These are phyloP conservation scores for Cryptococcus sp. DNA, from an alignment of 1,284 basidiomycete genomes.

Conservation along the genomic window DNA sequence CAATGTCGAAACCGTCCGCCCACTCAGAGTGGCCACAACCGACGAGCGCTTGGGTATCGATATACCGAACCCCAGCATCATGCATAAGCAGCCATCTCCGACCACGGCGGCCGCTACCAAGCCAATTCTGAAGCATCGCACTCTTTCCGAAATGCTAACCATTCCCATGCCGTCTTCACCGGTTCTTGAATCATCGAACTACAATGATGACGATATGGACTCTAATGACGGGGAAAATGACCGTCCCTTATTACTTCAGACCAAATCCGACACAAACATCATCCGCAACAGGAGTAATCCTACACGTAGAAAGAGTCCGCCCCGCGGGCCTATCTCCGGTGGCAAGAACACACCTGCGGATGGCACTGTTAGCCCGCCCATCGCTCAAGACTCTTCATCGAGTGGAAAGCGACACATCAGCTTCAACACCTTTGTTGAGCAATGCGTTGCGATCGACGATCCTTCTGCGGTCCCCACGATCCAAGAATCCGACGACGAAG, in stretches of 20 bases:
- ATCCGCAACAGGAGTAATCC: constrained; percentile 33
- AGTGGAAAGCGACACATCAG: constrained; percentile 74
- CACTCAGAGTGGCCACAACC: constrained; percentile 57
- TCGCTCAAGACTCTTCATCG: background rate
- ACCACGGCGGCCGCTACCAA: constrained; percentile 59
- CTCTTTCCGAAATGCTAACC: constrained; percentile 81
- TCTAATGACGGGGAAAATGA: constrained; percentile 48
- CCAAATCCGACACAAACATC: constrained; percentile 81
- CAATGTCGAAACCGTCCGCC: constrained; percentile 63
- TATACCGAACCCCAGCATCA: constrained; percentile 25
- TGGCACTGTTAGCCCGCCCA: background rate
- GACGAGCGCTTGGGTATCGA: constrained; percentile 60
- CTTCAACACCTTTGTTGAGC: constrained; percentile 98
- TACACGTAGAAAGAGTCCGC: constrained; percentile 21
- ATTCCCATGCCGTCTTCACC: constrained; percentile 59
- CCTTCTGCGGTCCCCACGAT: constrained; percentile 41
- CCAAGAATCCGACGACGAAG: constrained; percentile 59
- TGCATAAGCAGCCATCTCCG: constrained; percentile 2
- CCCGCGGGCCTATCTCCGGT: constrained; percentile 18
- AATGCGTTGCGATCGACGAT: constrained; percentile 85
- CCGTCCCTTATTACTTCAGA: constrained; percentile 68
- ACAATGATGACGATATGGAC: constrained; percentile 48
- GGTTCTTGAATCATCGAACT: constrained; percentile 54
- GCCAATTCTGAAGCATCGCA: constrained; percentile 95
- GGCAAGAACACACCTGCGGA: constrained; percentile 12